Conservation (phyloP, 169 alveolate species). For the Nephromyces sp. region DNA sequence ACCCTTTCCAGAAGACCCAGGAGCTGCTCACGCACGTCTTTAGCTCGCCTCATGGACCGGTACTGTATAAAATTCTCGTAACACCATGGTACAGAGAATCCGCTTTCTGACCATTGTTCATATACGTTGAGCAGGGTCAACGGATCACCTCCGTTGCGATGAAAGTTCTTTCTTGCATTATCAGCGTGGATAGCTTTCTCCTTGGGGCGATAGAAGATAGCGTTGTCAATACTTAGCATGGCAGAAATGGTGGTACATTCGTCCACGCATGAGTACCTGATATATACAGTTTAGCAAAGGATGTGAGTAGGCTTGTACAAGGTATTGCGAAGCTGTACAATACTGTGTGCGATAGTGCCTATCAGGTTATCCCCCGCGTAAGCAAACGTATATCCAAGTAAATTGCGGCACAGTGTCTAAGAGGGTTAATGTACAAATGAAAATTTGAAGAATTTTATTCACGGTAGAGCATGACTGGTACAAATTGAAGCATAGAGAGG, state of each 20-base stretch:
- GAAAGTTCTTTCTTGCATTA: constrained; percentile 92
- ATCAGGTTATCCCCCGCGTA: too few species aligned
- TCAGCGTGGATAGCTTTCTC: constrained; percentile 92
- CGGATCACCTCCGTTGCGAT: constrained; percentile 98
- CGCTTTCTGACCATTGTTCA: constrained; percentile 91
- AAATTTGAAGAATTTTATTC: too few species aligned
- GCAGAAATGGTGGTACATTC: constrained; percentile 93
- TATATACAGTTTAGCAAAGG: too few species aligned
- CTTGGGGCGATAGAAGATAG: constrained; percentile 94
- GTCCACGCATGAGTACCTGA: constrained; percentile 85
- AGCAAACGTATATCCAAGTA: too few species aligned
- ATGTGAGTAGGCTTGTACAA: too few species aligned
- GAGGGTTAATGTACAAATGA: too few species aligned
- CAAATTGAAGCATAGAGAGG: too few species aligned
- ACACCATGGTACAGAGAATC: constrained; percentile 81
- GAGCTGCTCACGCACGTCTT: constrained; percentile 75
- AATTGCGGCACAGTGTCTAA: too few species aligned
- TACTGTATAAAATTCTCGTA: constrained; percentile 78
- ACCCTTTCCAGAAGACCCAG: constrained; percentile 69
- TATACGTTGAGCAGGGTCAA: constrained; percentile 93
- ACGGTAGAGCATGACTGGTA: too few species aligned
- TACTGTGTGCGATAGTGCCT: too few species aligned
- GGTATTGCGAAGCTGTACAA: too few species aligned
- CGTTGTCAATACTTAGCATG: constrained; percentile 91
- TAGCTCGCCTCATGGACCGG: constrained; percentile 53